phyloP scores from a whole-genome alignment of 2,329 filamentous ascomycete genomes.

The Microcyclosporella mali region DNA sequence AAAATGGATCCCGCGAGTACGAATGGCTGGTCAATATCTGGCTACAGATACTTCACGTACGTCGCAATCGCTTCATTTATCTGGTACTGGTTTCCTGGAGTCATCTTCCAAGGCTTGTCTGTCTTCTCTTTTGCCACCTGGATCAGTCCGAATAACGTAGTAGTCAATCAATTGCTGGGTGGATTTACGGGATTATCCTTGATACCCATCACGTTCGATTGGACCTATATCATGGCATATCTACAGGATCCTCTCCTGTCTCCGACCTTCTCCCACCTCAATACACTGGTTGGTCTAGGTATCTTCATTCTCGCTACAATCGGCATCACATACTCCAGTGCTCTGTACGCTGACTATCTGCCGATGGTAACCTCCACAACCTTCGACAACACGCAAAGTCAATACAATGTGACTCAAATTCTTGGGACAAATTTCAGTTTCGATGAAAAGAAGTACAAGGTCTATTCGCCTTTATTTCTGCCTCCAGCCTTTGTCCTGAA shows the following conservation, averaged over 20 bases:
- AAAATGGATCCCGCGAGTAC: slow-evolving; percentile 50
- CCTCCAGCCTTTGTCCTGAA: slow-evolving; percentile 83
- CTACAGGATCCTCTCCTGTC: slow-evolving; percentile 38
- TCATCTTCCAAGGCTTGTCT: slow-evolving; percentile 75
- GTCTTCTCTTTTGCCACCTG: slow-evolving; percentile 86
- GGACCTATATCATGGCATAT: slow-evolving; percentile 55
- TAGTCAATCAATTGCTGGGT: slow-evolving; percentile 78
- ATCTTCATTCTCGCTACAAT: slow-evolving; percentile 56
- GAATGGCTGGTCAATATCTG: slow-evolving; percentile 72
- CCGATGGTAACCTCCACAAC: slow-evolving; percentile 77
- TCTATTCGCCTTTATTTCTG: slow-evolving; percentile 78
- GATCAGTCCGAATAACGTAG: slow-evolving; percentile 77
- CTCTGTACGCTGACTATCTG: slow-evolving; percentile 76
- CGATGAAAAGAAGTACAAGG: slow-evolving; percentile 66
- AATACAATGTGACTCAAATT: slow-evolving; percentile 76
- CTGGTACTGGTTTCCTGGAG: slow-evolving; percentile 82
- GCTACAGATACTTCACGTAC: slow-evolving; percentile 76
- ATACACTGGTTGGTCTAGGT: slow-evolving; percentile 45
- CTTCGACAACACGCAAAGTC: slow-evolving; percentile 74
- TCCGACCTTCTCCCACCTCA: slow-evolving; percentile 72
- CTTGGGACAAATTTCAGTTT: slow-evolving; percentile 73
- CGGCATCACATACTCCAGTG: slow-evolving; percentile 80
- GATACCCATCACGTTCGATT: slow-evolving; percentile 81
- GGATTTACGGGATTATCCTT: slow-evolving; percentile 77
- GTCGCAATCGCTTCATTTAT: slow-evolving; percentile 64